phyloP scores from a whole-genome alignment of 139 green algal species.

The Haematococcus lacustris region DNA sequence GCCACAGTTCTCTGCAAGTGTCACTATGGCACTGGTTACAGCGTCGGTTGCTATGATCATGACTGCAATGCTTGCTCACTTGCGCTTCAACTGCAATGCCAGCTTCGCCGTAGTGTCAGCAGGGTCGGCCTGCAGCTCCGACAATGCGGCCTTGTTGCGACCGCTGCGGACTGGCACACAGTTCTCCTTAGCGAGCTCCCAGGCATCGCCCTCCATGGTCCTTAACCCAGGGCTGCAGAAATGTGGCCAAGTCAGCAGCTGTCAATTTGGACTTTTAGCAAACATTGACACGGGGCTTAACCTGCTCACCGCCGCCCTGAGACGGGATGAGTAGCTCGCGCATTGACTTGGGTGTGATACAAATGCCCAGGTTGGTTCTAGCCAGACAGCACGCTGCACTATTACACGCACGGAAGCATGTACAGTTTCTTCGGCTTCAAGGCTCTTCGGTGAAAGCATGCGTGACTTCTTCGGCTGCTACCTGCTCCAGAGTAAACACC shows the following conservation, averaged over 20 bases:
- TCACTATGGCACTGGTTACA: neutral
- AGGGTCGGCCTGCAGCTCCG: conserved; percentile 20
- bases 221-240: neutral
- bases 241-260: neutral
- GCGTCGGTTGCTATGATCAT: neutral
- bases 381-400: too few relatives aligned
- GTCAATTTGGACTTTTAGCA: too few relatives aligned
- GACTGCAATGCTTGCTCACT: conserved; percentile 3
- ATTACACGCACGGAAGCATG: too few relatives aligned
- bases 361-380: too few relatives aligned
- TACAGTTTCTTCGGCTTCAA: too few relatives aligned
- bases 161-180: conserved; percentile 67
- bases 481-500: conserved; percentile 37
- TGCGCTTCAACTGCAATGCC: conserved; percentile 4
- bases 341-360: too few relatives aligned
- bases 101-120: conserved; percentile 3
- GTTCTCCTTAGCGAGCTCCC: conserved; percentile 85
- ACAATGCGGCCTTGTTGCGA: conserved; percentile 39
- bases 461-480: conserved; percentile 56
- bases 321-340: too few relatives aligned
- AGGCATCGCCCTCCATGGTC: conserved; percentile 17
- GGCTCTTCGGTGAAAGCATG: too few relatives aligned
- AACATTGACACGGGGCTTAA: too few relatives aligned
- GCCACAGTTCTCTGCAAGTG: conserved; percentile 38
- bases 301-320: too few relatives aligned